phyloP scores from a whole-genome alignment of 2,329 filamentous ascomycete species.

The Teratosphaeria viscida region DNA sequence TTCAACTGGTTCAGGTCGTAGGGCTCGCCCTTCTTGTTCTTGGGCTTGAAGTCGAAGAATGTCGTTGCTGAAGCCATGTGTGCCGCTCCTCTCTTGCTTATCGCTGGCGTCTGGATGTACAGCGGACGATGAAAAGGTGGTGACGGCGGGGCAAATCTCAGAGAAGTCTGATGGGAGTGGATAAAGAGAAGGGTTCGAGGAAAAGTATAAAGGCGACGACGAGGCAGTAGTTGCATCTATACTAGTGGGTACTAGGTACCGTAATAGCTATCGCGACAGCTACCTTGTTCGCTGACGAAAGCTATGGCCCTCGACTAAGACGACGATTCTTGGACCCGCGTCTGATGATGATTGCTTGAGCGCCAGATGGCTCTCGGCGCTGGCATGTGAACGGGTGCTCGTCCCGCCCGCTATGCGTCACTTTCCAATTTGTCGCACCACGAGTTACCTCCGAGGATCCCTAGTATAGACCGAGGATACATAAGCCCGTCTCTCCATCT shows the following conservation, averaged over 20 bases:
- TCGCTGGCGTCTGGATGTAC: neutral
- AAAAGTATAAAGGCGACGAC: neutral
- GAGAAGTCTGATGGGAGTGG: neutral
- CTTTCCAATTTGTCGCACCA: neutral
- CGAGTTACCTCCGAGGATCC: neutral
- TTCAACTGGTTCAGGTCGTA: conserved; percentile 62
- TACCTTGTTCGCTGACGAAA: neutral
- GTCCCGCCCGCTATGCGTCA: neutral
- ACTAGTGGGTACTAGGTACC: neutral
- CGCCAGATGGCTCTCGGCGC: neutral
- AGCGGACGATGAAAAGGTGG: neutral
- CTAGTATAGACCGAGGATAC: neutral
- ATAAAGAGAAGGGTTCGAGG: neutral
- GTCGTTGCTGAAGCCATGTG: conserved; percentile 57
- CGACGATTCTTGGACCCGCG: neutral
- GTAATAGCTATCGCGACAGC: neutral
- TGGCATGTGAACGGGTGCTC: neutral
- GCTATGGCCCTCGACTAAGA: neutral
- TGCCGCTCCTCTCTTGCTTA: neutral
- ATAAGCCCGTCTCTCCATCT: neutral
- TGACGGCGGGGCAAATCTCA: neutral
- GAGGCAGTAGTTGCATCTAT: neutral
- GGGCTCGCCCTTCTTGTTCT: conserved; percentile 54
- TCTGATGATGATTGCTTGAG: neutral
- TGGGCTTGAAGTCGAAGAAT: conserved; percentile 78